Base-by-base conservation (phyloP, 495 filamentous ascomycete species). In the Penicillium cataractarum region DNA sequence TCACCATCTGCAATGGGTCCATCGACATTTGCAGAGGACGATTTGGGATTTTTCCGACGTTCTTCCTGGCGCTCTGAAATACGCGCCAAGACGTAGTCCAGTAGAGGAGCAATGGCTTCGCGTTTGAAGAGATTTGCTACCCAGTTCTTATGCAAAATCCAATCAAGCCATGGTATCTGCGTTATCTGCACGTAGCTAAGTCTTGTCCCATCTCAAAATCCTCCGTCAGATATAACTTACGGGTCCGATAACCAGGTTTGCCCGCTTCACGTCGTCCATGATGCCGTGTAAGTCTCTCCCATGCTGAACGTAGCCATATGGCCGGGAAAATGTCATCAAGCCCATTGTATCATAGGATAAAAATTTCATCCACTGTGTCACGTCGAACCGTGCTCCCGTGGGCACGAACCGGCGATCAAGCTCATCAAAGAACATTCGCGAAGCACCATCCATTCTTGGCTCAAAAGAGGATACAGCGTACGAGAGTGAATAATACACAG, bases 341-440 rank as follows among this genome's bases (percentile, higher is more conserved):
- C 48, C 48, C 48, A 51, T 51, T 2, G 48, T 27, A 31, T 51
- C 48, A 17, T 27, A 51, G 22, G 48, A 27, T 15, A 51, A 17
- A 17, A 27, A 51, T 31, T 51, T 27, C 27, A 51, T 27, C 48
- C 48, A 51, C 4, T 15, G n/a, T 32, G 29, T n/a, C 13, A 55
- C 8, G 29, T 59, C 57, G 24, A 59, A 59, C 9, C 37, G 31
- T 37, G 31, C 24, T 55, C 32, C 37, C 24, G 42, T 63, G 22
- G 29, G 29, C 57, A 51, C 29, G 26, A 57, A 52, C 22, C 39
- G 37, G 32, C 22, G 26, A 50, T 63, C 49, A 59, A 51, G 63
- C 24, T 77, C 77, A 35, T 77, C 64, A 21, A 86, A 78, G 54
- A 80, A 85, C 10, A 87, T 39, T 27, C 8, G 29, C 9, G 32